Base-by-base conservation (phyloP, 176 grass and related monocot species). In the Pontederia crassipes region DNA sequence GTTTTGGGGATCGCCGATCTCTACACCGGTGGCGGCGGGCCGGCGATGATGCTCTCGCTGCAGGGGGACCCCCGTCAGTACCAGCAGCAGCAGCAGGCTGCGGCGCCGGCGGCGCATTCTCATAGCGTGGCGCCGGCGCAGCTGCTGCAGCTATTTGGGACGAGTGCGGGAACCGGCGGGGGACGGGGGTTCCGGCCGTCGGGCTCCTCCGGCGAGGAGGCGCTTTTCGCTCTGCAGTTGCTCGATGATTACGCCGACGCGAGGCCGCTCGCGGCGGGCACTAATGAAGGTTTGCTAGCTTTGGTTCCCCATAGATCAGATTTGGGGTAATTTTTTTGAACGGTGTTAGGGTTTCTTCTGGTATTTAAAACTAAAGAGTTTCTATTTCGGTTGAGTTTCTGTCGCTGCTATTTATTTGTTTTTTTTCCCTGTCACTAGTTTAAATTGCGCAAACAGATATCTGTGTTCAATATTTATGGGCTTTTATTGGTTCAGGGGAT, bases 401-500 rank as follows among this genome's bases (percentile, higher is more conserved):
- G 14, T 17, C 60, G 16, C 10, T 27, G 3, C 9, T 26, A 13
- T 26, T 15, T 27, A 45, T 27, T 65, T 50, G 46, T 48, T 48
- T 6, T 65, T 51, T 20, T 14, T 13, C 26, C 8, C 6, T 9
- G 46, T 8, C 27, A 8, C 7, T 35, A 0, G 5, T 28, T 27
- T 12, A 1, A 28, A 24, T 40, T 12, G 12, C 8, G 8, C 24
- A 50, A 1, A 7, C 6, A 17, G 11, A 47, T 17, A 12, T 15
- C 8, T 20, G 5, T 18, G n/a, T 12, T 48, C 5, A 2, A 17
- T 13, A 18, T 12, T 3, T 8, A 35, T 40, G 0, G 11, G 8
- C 10, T 61, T 12, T 66, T 17, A 75, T 65, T 74, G 58, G 0
- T 78, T 72, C 64, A 87, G 84, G 74, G 75, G 72, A 87, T 61